Evolutionary conservation across 2,329 filamentous ascomycete genomes (phyloP).

Genomic region (Pestalotiopsis sp.): DNA sequence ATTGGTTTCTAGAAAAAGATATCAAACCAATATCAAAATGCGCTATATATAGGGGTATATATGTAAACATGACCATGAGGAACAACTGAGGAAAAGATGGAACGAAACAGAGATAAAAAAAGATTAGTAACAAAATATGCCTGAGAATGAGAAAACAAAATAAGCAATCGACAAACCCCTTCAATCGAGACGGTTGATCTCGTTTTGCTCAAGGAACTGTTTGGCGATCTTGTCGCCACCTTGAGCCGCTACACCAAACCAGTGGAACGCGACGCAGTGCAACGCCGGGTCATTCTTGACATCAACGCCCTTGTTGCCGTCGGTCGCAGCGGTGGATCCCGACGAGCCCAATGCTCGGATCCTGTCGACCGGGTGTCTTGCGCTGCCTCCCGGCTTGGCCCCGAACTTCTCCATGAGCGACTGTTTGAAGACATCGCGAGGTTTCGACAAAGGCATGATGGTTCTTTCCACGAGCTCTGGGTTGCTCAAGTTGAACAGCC

Average conservation of each 20-base stretch:
- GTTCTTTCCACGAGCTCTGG: slow-evolving; percentile 82
- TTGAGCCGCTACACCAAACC: slow-evolving; percentile 88
- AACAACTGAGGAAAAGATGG: background rate
- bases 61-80: background rate
- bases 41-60: slow-evolving; percentile 10
- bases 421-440: slow-evolving; percentile 87
- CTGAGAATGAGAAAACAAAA: background rate
- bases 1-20: background rate
- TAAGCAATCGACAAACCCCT: background rate
- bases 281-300: slow-evolving; percentile 78
- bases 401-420: slow-evolving; percentile 76
- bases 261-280: slow-evolving; percentile 94
- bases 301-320: slow-evolving; percentile 42
- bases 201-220: slow-evolving; percentile 75
- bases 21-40: background rate
- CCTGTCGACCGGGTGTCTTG: slow-evolving; percentile 32
- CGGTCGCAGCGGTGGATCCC: slow-evolving; percentile 26
- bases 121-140: background rate
- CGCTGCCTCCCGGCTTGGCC: slow-evolving; percentile 37
- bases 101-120: background rate
- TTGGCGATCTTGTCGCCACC: slow-evolving; percentile 87
- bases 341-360: slow-evolving; percentile 29
- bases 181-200: slow-evolving; percentile 34
- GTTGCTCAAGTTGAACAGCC: slow-evolving; percentile 89
- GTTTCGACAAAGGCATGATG: slow-evolving; percentile 81